A percentile compares a stretch with the other conserved stretches of the same genome.
Evolutionary conservation across 306 rosid genomes (phyloP).

Genomic region (Gleditsia sinensis): DNA sequence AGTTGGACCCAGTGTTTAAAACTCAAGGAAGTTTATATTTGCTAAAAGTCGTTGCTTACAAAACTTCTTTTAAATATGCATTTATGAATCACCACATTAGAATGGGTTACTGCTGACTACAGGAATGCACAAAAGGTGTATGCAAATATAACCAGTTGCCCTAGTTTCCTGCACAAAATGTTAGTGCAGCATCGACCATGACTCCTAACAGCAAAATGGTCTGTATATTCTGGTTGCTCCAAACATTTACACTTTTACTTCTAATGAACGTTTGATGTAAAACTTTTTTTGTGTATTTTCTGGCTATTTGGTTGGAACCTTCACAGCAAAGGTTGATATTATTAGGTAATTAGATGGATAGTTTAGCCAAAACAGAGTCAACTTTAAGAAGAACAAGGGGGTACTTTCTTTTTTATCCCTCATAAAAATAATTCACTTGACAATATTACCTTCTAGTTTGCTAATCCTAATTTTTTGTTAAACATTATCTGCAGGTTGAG

Average conservation of each 20-base stretch:
- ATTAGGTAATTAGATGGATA: not conserved
- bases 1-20: not conserved
- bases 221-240: not conserved
- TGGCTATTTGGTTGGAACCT: not conserved
- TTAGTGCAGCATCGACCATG: not conserved
- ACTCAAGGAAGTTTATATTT: no score
- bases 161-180: not conserved
- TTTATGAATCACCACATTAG: not conserved
- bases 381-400: not conserved
- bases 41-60: not conserved
- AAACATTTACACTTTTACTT: not conserved
- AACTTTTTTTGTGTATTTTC: not conserved
- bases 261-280: not conserved
- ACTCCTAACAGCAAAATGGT: not conserved
- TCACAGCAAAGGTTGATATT: not conserved
- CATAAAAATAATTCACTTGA: not conserved
- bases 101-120: not conserved
- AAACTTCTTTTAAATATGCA: not conserved
- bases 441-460: not conserved
- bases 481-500: conserved; percentile 41
- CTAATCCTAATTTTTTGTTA: not conserved
- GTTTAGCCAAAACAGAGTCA: not conserved
- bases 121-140: not conserved
- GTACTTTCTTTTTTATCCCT: not conserved
- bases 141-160: not conserved